Percentiles rank a stretch among this genome's conserved stretches.
phyloP scores from a whole-genome alignment of 768 basidiomycete species.

The Pulveroboletus sp. region DNA sequence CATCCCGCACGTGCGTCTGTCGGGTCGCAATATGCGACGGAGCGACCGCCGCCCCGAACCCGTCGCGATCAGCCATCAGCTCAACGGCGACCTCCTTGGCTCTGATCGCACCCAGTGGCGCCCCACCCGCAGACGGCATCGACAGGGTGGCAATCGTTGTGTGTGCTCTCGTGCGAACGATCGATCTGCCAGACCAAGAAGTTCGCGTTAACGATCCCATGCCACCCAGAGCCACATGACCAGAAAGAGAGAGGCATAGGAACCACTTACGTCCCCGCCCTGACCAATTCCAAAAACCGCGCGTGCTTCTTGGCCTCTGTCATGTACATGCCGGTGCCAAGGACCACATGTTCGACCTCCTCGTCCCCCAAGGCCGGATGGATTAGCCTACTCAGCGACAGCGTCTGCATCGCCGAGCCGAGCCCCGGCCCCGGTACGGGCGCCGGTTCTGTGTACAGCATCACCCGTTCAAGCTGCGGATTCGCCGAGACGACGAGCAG shows the following conservation, averaged over 20 bases:
- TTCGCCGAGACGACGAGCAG: conserved; percentile 50
- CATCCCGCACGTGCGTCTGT: background rate
- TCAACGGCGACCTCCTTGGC: conserved; percentile 61
- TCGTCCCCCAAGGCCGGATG: too few relatives aligned
- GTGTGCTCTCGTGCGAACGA: conserved; percentile 36
- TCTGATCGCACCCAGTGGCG: conserved; percentile 54
- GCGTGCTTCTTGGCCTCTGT: conserved; percentile 50
- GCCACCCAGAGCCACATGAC: conserved; percentile 5
- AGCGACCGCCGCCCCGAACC: background rate
- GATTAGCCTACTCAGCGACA: too few relatives aligned
- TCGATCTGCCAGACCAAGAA: conserved; percentile 27
- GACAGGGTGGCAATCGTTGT: conserved; percentile 27
- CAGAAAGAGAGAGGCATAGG: conserved; percentile 5
- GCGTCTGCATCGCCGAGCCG: conserved; percentile 8
- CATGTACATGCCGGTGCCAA: conserved; percentile 54
- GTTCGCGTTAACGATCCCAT: background rate
- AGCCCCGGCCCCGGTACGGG: conserved; percentile 12
- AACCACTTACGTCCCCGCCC: conserved; percentile 46
- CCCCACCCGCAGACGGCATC: conserved; percentile 12
- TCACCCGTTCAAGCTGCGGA: conserved; percentile 45
- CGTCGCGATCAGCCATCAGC: conserved; percentile 9
- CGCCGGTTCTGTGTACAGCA: conserved; percentile 33
- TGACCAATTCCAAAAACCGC: conserved; percentile 50
- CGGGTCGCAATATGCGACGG: background rate
- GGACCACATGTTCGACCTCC: conserved; percentile 32